Conservation (phyloP, 1,139 yeast genomes). For the Barnettozyma hawaiiensis region DNA sequence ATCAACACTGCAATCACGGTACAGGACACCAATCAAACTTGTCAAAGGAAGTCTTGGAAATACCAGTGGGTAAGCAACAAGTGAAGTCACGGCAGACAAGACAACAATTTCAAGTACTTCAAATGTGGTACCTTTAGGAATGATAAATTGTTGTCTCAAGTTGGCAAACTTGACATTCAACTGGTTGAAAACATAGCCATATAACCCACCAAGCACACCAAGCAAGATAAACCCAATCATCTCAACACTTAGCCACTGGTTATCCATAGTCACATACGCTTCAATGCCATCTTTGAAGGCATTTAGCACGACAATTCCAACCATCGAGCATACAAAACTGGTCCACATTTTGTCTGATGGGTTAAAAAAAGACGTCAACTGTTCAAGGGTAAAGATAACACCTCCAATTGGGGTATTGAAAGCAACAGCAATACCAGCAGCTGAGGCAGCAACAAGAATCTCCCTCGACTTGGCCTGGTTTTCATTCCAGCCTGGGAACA, state of each 20-base stretch:
- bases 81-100: slow-evolving; percentile 45
- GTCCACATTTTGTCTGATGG: slow-evolving; percentile 73
- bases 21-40: slow-evolving; percentile 50
- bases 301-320: slow-evolving; percentile 61
- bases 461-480: slow-evolving; percentile 52
- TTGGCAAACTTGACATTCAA: slow-evolving; percentile 42
- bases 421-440: slow-evolving; percentile 91
- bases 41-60: slow-evolving; percentile 52
- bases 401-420: slow-evolving; percentile 96
- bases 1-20: slow-evolving; percentile 51
- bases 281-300: slow-evolving; percentile 55
- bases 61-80: slow-evolving; percentile 50
- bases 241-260: slow-evolving; percentile 71
- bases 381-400: slow-evolving; percentile 78
- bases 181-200: slow-evolving; percentile 51
- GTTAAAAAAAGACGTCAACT: slow-evolving; percentile 56
- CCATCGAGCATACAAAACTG: slow-evolving; percentile 71
- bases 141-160: slow-evolving; percentile 28
- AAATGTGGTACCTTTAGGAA: slow-evolving; percentile 15
- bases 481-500: slow-evolving; percentile 29
- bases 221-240: slow-evolving; percentile 59
- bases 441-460: slow-evolving; percentile 63
- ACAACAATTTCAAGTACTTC: slow-evolving; percentile 42
- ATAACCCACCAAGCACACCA: slow-evolving; percentile 65
- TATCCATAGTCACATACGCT: slow-evolving; percentile 61